Base-by-base conservation (phyloP, 768 basidiomycete species). In the Boletus pseudo-olivaceus region DNA sequence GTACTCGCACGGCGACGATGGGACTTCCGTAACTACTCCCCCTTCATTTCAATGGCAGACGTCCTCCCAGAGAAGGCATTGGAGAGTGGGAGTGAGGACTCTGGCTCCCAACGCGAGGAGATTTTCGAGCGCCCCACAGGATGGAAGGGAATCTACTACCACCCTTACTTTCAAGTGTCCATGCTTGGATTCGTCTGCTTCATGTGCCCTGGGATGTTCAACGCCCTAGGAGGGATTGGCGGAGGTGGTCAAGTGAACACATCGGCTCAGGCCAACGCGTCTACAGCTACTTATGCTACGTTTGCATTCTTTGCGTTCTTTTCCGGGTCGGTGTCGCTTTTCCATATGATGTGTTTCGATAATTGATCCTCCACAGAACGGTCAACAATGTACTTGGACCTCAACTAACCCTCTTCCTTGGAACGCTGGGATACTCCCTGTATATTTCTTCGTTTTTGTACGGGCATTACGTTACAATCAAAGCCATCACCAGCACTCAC, bases 301-400 rank as follows among this genome's bases (percentile, higher is more conserved):
- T 87, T 86, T 60, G 81, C 84, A 4, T 71, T 80, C 54, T 76
- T 73, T 12, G 82, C 82, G 0, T 87, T 88, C 74, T 85, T 87
- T 54, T 76, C 87, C 14, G 89, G 88, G 88, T 88, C 57, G n/a
- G 77, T 59, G 8, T 23, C 12, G 9, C 26, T 23, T 23, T 50
- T 40, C 12, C 23, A 9, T 47, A 7, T 44, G 19, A 32, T 32
- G 32, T 12, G 4, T 10, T 2, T 30, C 2, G 15, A 19, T 44
- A 5, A 33, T 15, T 47, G 33, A 51, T 51, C 19, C 40, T 26
- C 5, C 29, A 32, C 53, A 89, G 90, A 17, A 86, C 88, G 5
- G 72, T 91, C 65, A 90, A 89, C 72, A 94, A 94, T 59, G 81
- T 81, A 51, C 75, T 95, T 27, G 93, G 93, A n/a, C 76, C 88